Percentiles rank a stretch among this genome's conserved stretches.
These are phyloP conservation scores for Hypomyces perniciosus DNA, from an alignment of 2,329 filamentous ascomycete genomes.

Conservation along the genomic window DNA sequence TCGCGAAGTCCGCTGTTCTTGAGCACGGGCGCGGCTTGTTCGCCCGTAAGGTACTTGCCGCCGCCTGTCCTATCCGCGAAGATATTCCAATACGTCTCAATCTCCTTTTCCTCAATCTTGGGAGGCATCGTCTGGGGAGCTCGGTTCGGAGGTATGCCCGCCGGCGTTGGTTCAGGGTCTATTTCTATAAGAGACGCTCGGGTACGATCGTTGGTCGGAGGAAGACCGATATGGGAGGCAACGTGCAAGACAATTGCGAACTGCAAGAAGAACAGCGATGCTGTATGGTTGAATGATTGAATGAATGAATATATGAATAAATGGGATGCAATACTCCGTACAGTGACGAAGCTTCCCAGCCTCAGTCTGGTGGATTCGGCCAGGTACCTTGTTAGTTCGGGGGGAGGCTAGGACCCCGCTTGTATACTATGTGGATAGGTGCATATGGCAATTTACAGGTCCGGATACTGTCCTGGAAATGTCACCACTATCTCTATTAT, in stretches of 20 bases:
- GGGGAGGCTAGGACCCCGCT: constrained; percentile 9
- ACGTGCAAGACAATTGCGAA: constrained; percentile 2
- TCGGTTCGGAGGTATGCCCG: constrained; percentile 7
- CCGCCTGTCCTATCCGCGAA: constrained; percentile 55
- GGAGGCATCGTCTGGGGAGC: constrained; percentile 43
- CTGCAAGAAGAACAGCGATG: neutral
- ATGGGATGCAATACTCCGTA: constrained; percentile 7
- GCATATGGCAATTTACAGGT: neutral
- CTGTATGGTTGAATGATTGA: constrained; percentile 7
- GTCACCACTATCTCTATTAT: no score
- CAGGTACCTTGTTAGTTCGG: constrained; percentile 3
- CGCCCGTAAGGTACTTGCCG: constrained; percentile 54
- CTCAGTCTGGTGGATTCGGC: constrained; percentile 13
- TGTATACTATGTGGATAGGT: neutral
- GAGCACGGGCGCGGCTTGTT: constrained; percentile 55
- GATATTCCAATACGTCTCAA: constrained; percentile 63
- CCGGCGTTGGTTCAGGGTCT: neutral
- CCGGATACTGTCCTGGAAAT: neutral
- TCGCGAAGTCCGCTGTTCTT: constrained; percentile 59
- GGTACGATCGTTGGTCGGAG: constrained; percentile 4
- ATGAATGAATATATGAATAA: constrained; percentile 4
- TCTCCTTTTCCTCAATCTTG: constrained; percentile 56
- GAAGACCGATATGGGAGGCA: neutral
- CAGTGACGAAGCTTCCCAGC: constrained; percentile 28
- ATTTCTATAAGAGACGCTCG: constrained; percentile 5